Base-by-base conservation (phyloP, 1,284 basidiomycete genomes). In the Coniferiporia weirii region DNA sequence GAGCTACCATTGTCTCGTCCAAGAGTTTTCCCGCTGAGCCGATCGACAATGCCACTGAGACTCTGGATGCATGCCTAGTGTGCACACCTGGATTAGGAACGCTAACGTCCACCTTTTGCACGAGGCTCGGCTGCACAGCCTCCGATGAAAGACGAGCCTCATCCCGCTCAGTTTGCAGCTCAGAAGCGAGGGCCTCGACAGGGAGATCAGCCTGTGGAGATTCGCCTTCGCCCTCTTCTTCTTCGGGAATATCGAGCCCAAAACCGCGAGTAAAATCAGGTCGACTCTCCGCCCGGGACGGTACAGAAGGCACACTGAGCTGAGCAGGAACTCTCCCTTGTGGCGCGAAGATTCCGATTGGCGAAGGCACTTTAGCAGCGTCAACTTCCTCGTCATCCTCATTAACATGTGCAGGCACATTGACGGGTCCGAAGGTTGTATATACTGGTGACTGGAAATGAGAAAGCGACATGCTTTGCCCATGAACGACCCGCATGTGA, bases 221-320 rank as follows among this genome's bases (percentile, higher is more conserved):
- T 52, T 78, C 76, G 22, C 67, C 64, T 15, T 64, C 72, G 46
- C 71, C 72, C 61, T 71, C 70, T 15, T 79, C 82, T 66, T 90
- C 88, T 65, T 89, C 85, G 4, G 87, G 85, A 59, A 85, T 82
- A 64, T 91, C 87, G 51, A 91, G 67, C 1, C 89, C 88, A 70
- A 91, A 92, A 2, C 89, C 89, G 63, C 85, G 80, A 58, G 73
- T 70, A 67, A 91, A 92, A 69, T 91, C 88, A 3, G 87, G 84
- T 34, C 83, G 77, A 58, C 77, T 83, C 63, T 80, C 77, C 12
- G 80, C 77, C 10, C 73, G 61, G 71, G 77, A 68, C 69, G 74
- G 53, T 15, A 77, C 66, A 22, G 66, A 63, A 9, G 79, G 79
- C 13, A 79, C 78, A 15, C 75, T 77, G 52, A 84, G 75, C 13